Evolutionary conservation across 805 yeast genomes (phyloP).

Genomic region (Ogataea salicorniae): DNA sequence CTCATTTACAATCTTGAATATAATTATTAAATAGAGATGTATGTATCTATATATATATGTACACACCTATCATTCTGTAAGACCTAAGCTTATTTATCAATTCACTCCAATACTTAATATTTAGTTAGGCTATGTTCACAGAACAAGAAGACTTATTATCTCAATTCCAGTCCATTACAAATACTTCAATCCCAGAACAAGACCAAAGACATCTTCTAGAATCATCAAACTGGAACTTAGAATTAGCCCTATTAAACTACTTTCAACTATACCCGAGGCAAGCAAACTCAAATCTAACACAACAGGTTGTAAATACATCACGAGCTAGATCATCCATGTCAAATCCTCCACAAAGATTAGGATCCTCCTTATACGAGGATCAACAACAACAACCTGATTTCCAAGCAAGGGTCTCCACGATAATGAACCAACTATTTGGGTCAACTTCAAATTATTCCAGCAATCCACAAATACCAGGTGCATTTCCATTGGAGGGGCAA

Average conservation of each 20-base stretch:
- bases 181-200: constrained; percentile 9
- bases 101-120: background rate
- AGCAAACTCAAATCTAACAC: constrained; percentile 8
- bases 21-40: too few species aligned
- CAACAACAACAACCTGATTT: background rate
- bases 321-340: constrained; percentile 5
- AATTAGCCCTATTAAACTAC: constrained; percentile 21
- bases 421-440: constrained; percentile 1
- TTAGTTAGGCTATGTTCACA: constrained; percentile 3
- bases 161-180: constrained; percentile 18
- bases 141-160: constrained; percentile 15
- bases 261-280: constrained; percentile 19
- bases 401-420: constrained; percentile 1
- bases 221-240: constrained; percentile 24
- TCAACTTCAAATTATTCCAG: background rate
- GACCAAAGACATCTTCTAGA: constrained; percentile 19
- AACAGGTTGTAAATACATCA: constrained; percentile 5
- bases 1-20: too few species aligned
- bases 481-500: constrained; percentile 13
- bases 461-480: constrained; percentile 17
- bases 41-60: too few species aligned
- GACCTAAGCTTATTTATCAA: too few species aligned
- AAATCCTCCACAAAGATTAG: constrained; percentile 1
- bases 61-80: too few species aligned
- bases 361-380: background rate